Conservation (phyloP, 2,329 filamentous ascomycete genomes). For the Teratosphaeria pseudoeucalypti region DNA sequence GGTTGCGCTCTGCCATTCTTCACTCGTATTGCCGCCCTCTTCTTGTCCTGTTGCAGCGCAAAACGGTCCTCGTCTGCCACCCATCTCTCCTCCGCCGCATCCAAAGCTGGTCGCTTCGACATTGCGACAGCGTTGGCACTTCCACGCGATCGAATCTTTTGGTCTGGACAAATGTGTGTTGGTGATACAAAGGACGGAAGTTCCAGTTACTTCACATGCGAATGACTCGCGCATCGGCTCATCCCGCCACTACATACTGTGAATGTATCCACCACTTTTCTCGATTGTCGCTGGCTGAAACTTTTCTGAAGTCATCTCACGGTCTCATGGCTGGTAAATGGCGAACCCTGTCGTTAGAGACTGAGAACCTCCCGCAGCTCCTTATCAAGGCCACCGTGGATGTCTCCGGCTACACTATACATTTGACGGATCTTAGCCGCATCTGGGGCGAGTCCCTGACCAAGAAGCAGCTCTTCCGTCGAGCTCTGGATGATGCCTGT, state of each 20-base stretch:
- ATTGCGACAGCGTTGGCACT: slow-evolving; percentile 9
- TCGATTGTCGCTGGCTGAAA: not conserved
- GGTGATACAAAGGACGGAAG: not conserved
- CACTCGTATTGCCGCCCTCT: slow-evolving; percentile 91
- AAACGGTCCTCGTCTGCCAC: slow-evolving; percentile 93
- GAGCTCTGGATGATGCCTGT: slow-evolving; percentile 53
- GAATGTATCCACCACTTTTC: not conserved
- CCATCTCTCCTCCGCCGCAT: slow-evolving; percentile 50
- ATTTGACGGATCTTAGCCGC: slow-evolving; percentile 60
- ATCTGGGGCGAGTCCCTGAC: slow-evolving; percentile 62
- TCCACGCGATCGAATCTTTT: not conserved
- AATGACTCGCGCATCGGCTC: not conserved
- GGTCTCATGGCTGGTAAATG: slow-evolving; percentile 4
- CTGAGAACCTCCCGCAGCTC: slow-evolving; percentile 41
- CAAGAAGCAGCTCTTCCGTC: slow-evolving; percentile 50
- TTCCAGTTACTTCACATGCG: not conserved
- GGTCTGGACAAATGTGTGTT: not conserved
- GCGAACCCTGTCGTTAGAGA: slow-evolving; percentile 9
- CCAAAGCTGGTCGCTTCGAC: slow-evolving; percentile 31
- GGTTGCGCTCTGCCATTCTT: slow-evolving; percentile 83
- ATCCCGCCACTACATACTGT: too few species aligned
- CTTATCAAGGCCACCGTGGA: slow-evolving; percentile 52
- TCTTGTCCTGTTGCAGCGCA: slow-evolving; percentile 92
- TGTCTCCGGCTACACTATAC: slow-evolving; percentile 49
- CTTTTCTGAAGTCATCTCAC: not conserved